A percentile compares a stretch with the other conserved stretches of the same genome.
phyloP scores from a whole-genome alignment of 1,284 basidiomycete genomes.

The Puccinia coronata region DNA sequence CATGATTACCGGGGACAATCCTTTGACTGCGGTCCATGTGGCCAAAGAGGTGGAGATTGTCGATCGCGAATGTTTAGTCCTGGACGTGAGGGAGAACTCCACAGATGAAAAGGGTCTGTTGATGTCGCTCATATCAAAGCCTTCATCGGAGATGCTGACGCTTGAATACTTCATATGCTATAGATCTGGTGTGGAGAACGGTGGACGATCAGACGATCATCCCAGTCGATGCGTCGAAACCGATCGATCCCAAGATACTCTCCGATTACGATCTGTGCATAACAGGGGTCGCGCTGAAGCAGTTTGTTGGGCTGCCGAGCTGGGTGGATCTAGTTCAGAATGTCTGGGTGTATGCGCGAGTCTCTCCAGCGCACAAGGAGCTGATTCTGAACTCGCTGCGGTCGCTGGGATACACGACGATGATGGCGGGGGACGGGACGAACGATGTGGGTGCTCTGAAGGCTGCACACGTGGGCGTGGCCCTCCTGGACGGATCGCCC shows the following conservation, averaged over 20 bases:
- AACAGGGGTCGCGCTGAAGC: conserved; percentile 85
- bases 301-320: conserved; percentile 67
- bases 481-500: conserved; percentile 81
- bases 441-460: conserved; percentile 96
- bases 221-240: conserved; percentile 73
- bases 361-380: conserved; percentile 93
- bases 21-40: conserved; percentile 88
- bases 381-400: conserved; percentile 85
- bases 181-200: conserved; percentile 62
- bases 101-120: conserved; percentile 68
- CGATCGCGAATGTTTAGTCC: conserved; percentile 84
- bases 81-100: conserved; percentile 82
- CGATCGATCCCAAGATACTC: conserved; percentile 75
- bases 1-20: conserved; percentile 98
- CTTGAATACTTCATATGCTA: not conserved
- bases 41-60: conserved; percentile 92
- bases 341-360: conserved; percentile 94
- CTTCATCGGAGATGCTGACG: not conserved
- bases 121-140: conserved; percentile 64
- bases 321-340: conserved; percentile 82
- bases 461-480: conserved; percentile 91
- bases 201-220: conserved; percentile 85
- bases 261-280: conserved; percentile 88
- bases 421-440: conserved; percentile 96
- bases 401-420: conserved; percentile 78